Base-by-base conservation (phyloP, 192 early-diverging fungal genomes). In the Backusella macrospora region DNA sequence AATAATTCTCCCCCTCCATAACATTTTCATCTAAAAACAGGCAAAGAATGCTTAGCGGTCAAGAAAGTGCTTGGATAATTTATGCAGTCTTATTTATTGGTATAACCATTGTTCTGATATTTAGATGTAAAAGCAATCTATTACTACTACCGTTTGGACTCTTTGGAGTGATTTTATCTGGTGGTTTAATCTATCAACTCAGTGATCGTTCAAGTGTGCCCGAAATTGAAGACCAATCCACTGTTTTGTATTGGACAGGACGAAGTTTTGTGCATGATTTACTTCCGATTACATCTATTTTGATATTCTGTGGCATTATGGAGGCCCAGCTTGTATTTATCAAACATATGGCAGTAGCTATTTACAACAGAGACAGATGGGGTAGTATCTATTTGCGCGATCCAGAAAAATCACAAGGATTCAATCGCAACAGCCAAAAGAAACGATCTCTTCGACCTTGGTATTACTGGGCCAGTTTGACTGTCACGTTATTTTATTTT, bases 381-480 rank as follows among this genome's bases (percentile, higher is more conserved):
- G 69, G 69, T 18, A 71, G 69, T 40, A 49, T 71, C n/a, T 71
- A 71, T 26, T 7, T 71, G 42, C 38, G 69, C 16, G 69, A 71
- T 38, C 69, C 69, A 6, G 69, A 71, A 12, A 71, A 71, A 68
- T 68, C 67, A 68, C 67, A 68, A 47, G 67, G 67, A 29, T 68
- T 68, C 26, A 68, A 23, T 18, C 21, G 42, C 42, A 23, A 12
- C 8, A 46, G 26, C 43, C 34, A 45, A 46, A 71, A 71, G 39
- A 71, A 38, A 15, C 13, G 40, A 49, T 46, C 44, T 0, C 34
- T 59, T 12, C 34, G 69, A 59, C 69, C 69, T 8, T 71, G 69
- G 69, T 18, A 26, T 5, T 71, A 71, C 18, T 55, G 46, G 48
- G 38, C 26, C 13, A 71, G 52, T 38, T 14, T 71, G 26, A 48